Percentiles rank a stretch among this genome's conserved stretches.
phyloP scores from a whole-genome alignment of 2,329 filamentous ascomycete genomes.

The Colletotrichum viniferum region DNA sequence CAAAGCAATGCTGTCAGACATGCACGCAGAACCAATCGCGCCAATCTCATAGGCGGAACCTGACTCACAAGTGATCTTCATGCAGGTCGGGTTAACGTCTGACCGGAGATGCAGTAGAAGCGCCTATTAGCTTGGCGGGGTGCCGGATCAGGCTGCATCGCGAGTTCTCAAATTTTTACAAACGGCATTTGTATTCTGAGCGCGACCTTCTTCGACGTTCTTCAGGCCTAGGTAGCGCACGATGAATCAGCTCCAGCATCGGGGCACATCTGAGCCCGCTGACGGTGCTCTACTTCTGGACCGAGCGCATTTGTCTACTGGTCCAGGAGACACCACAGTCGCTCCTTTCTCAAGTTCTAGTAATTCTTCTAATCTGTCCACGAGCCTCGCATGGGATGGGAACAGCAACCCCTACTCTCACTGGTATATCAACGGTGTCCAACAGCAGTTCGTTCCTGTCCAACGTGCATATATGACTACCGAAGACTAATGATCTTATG shows the following conservation, averaged over 20 bases:
- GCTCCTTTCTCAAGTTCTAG: fast-evolving
- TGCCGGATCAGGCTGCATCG: background rate
- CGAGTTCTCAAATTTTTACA: fast-evolving
- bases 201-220: fast-evolving
- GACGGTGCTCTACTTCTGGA: background rate
- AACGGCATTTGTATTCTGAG: fast-evolving
- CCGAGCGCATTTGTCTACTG: background rate
- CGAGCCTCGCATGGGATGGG: fast-evolving
- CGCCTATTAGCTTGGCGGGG: fast-evolving
- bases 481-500: fast-evolving
- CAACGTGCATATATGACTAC: background rate
- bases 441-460: fast-evolving
- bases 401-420: background rate
- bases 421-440: background rate
- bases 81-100: background rate
- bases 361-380: fast-evolving
- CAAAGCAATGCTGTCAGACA: too few relatives aligned
- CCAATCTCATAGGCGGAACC: too few relatives aligned
- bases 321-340: fast-evolving
- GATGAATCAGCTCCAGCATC: background rate
- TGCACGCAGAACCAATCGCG: too few relatives aligned
- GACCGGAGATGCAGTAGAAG: background rate
- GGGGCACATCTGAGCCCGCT: fast-evolving
- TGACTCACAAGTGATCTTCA: fast-evolving
- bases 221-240: fast-evolving